Percentiles rank a stretch among this genome's conserved stretches.
Evolutionary conservation across 129 eudicot genomes (phyloP).

Genomic region (carrot (Daucus carota)): DH1_v3.0 NC_030382.2:45254501-45255000

Average conservation of each 20-base stretch:
- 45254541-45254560: constrained; percentile 38
- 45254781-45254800: constrained; percentile 20
- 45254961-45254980: constrained; percentile 1
- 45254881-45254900: constrained; percentile 13
- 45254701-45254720: constrained; percentile 62
- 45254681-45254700: constrained; percentile 41
- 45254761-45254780: constrained; percentile 20
- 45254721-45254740: constrained; percentile 44
- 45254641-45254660: constrained; percentile 18
- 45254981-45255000: neutral
- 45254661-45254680: constrained; percentile 15
- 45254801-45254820: constrained; percentile 19
- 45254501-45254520: constrained; percentile 46
- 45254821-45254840: constrained; percentile 33
- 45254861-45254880: constrained; percentile 2
- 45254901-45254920: neutral
- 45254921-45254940: neutral
- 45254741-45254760: constrained; percentile 25
- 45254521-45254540: constrained; percentile 57
- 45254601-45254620: constrained; percentile 22
- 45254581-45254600: constrained; percentile 47
- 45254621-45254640: constrained; percentile 17
- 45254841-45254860: constrained; percentile 22
- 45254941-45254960: neutral
- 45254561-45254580: constrained; percentile 41